Percentiles rank a stretch among this genome's conserved stretches.
Evolutionary conservation across 2,329 filamentous ascomycete species (phyloP).

Genomic region (Epichloe sibirici): DNA sequence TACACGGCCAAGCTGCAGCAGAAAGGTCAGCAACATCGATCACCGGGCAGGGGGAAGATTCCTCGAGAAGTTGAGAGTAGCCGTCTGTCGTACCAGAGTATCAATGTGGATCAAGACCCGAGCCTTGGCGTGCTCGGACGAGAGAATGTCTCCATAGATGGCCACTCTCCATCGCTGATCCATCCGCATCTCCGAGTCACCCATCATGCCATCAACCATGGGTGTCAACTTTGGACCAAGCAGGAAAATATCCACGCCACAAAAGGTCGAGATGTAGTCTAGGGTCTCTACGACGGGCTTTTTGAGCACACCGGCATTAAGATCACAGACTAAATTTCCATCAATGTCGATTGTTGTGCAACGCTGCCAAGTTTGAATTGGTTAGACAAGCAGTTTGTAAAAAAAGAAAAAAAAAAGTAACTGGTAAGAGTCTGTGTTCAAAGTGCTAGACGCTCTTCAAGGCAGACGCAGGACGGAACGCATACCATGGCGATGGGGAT

Average conservation of each 20-base stretch:
- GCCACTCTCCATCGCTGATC: constrained; percentile 86
- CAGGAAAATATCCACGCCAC: constrained; percentile 92
- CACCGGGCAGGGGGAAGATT: neutral
- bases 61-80: neutral
- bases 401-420: neutral
- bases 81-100: constrained; percentile 52
- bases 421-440: neutral
- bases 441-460: neutral
- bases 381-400: neutral
- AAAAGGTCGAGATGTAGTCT: constrained; percentile 75
- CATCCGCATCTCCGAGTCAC: constrained; percentile 69
- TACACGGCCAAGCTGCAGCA: constrained; percentile 50
- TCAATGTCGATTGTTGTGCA: constrained; percentile 91
- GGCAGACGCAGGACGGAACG: constrained; percentile 8
- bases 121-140: constrained; percentile 93
- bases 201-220: constrained; percentile 61
- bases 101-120: constrained; percentile 95
- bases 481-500: constrained; percentile 86
- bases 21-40: neutral
- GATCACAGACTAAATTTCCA: constrained; percentile 75
- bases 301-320: constrained; percentile 53
- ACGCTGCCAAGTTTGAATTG: constrained; percentile 33
- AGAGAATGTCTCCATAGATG: constrained; percentile 92
- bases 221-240: constrained; percentile 80
- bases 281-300: constrained; percentile 70